A percentile compares a stretch with the other conserved stretches of the same genome.
These are phyloP conservation scores for Halophytophthora polymorphica DNA, from an alignment of 352 stramenopile genomes.

Conservation along the genomic window DNA sequence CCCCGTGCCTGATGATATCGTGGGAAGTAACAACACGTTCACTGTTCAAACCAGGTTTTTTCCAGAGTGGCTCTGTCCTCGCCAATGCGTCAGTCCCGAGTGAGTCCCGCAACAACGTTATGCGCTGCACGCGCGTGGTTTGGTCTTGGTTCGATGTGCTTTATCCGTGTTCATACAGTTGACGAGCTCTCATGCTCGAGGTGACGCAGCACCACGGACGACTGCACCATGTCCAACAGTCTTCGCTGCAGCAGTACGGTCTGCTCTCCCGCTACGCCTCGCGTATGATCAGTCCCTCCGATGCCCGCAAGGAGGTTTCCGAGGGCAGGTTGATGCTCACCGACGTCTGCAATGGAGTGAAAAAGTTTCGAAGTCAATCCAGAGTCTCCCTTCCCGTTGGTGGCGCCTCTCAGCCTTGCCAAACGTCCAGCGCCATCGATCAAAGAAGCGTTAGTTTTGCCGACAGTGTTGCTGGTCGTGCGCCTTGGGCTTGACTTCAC, in stretches of 20 bases:
- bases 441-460: conserved; percentile 2
- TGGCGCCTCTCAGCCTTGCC: background rate
- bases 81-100: no score
- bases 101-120: no score
- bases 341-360: conserved; percentile 24
- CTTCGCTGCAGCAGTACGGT: conserved; percentile 3
- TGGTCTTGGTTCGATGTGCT: no score
- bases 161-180: no score
- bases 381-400: conserved; percentile 1
- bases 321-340: conserved; percentile 28
- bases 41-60: background rate
- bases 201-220: conserved; percentile 1
- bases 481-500: background rate
- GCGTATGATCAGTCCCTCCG: conserved; percentile 9
- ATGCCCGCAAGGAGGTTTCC: conserved; percentile 29
- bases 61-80: no score
- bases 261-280: background rate
- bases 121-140: no score
- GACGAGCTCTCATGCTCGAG: no score
- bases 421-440: conserved; percentile 12
- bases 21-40: background rate
- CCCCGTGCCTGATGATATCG: background rate
- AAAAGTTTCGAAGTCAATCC: conserved; percentile 5
- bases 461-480: background rate
- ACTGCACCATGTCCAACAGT: conserved; percentile 12